Percentiles rank a stretch among this genome's conserved stretches.
These are phyloP conservation scores for Irpex sp. DNA, from an alignment of 1,284 basidiomycete species.

Conservation along the genomic window DNA sequence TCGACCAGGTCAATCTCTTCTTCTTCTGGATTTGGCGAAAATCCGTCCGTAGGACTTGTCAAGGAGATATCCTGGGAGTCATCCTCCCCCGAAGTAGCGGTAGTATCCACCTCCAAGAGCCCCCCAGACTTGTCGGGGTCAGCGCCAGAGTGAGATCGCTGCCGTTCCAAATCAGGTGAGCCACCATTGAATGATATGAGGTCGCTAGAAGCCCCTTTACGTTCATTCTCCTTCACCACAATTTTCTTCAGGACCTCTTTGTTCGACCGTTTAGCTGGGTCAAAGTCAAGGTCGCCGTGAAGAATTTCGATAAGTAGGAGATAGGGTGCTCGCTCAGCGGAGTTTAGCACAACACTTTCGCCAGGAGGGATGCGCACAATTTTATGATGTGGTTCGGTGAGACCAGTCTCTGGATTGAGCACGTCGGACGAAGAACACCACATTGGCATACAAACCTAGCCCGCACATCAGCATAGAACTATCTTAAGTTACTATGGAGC, in stretches of 20 bases:
- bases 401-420: conserved; percentile 34
- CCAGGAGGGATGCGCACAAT: conserved; percentile 97
- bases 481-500: conserved; percentile 5
- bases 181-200: conserved; percentile 30
- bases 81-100: conserved; percentile 16
- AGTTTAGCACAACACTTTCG: conserved; percentile 97
- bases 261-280: conserved; percentile 82
- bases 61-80: conserved; percentile 14
- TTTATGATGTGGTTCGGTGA: conserved; percentile 79
- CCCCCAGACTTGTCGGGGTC: conserved; percentile 21
- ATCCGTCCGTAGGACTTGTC: conserved; percentile 22
- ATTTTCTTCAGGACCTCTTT: conserved; percentile 85
- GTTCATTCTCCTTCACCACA: conserved; percentile 67
- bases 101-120: conserved; percentile 21
- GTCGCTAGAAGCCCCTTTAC: conserved; percentile 52
- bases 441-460: conserved; percentile 91
- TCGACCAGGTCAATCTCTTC: conserved; percentile 95
- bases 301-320: conserved; percentile 93
- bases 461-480: conserved; percentile 5
- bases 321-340: conserved; percentile 94
- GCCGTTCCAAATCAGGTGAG: conserved; percentile 5
- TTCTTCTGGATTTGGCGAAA: conserved; percentile 40
- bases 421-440: conserved; percentile 84
- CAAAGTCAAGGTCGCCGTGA: conserved; percentile 90
- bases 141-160: conserved; percentile 10